Evolutionary conservation across 345 rosid species (phyloP).

Genomic region (Rhizophora apiculata): DNA sequence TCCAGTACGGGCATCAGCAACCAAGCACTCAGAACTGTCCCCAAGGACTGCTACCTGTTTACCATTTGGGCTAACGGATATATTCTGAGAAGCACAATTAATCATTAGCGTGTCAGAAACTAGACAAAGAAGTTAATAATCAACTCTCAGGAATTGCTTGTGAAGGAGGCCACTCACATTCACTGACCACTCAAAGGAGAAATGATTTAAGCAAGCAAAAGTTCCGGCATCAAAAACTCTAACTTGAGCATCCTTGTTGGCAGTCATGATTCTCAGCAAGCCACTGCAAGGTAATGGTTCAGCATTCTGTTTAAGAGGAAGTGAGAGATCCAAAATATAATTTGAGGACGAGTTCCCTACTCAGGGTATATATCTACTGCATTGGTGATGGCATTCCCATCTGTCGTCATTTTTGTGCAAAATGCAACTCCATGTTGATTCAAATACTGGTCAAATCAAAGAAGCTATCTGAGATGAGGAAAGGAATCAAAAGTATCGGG

Average conservation of each 20-base stretch:
- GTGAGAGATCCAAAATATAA: background rate
- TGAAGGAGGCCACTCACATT: constrained; percentile 54
- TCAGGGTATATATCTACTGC: constrained; percentile 61
- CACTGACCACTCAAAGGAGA: constrained; percentile 74
- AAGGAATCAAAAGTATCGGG: background rate
- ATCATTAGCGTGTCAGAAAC: background rate
- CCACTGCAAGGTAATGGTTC: constrained; percentile 47
- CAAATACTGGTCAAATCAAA: constrained; percentile 36
- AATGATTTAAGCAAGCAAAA: constrained; percentile 52
- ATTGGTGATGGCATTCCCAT: constrained; percentile 86
- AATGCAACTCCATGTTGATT: constrained; percentile 69
- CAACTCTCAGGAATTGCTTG: background rate
- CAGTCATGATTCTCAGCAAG: constrained; percentile 56
- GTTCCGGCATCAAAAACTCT: constrained; percentile 60
- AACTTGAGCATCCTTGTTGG: constrained; percentile 74
- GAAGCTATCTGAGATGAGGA: background rate
- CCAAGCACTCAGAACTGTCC: constrained; percentile 69
- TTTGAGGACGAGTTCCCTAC: constrained; percentile 31
- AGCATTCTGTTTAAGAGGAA: background rate
- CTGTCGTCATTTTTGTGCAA: constrained; percentile 60
- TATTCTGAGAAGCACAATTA: constrained; percentile 41
- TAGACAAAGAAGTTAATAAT: background rate
- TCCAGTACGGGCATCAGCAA: constrained; percentile 74
- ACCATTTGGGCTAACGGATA: constrained; percentile 77
- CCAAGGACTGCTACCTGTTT: constrained; percentile 78